Evolutionary conservation across 352 stramenopile genomes (phyloP), one percentile per base, ranked within the genome.

Genomic region (Saprolegnia parasitica): DNA sequence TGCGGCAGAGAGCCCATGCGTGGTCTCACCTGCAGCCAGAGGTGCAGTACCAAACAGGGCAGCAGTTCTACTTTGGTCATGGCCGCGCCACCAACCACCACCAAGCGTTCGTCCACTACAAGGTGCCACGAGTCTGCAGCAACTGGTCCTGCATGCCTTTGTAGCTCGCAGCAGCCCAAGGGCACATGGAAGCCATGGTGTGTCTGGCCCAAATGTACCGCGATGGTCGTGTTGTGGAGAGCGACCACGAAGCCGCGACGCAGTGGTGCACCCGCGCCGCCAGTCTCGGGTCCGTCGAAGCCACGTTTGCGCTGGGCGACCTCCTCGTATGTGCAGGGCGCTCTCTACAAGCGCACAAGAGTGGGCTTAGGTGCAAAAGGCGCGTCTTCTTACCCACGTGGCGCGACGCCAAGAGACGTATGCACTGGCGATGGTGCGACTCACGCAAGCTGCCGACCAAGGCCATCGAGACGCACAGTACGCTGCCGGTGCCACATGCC

Each of bases 151-250:
- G 24, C 60, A 9, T 58, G 8, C 1, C 42, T 10, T 20, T 21
- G 2, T 60, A 90, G 84, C 65, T 79, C 75, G 81, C 84, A 42
- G 81, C 83, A n/a, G 74, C 76, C 29, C 71, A 80, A 42, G 72
- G 73, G 8, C 82, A 74, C 64, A 52, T 71, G 4, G 61, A 77
- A 32, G 83, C 85, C 10, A 86, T 83, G 76, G 72, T 75, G 11
- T 89, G 81, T 40, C 66, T 93, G n/a, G 85, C 81, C 0, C 77
- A 87, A 71, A 89, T 90, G 78, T 75, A 80, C 67, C 73, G 82
- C 18, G 62, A 65, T 16, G 85, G 83, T 0, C 71, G 75, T 5
- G 79, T 75, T 39, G 71, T 79, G 20, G 81, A 87, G 45, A 81
- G 74, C 58, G 85, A 93, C 29, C 23, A 81, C 21, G 74, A 87